Percentiles rank a stretch among this genome's conserved stretches.
Conservation (phyloP, 345 rosid species). For the Balakata baccata region DNA sequence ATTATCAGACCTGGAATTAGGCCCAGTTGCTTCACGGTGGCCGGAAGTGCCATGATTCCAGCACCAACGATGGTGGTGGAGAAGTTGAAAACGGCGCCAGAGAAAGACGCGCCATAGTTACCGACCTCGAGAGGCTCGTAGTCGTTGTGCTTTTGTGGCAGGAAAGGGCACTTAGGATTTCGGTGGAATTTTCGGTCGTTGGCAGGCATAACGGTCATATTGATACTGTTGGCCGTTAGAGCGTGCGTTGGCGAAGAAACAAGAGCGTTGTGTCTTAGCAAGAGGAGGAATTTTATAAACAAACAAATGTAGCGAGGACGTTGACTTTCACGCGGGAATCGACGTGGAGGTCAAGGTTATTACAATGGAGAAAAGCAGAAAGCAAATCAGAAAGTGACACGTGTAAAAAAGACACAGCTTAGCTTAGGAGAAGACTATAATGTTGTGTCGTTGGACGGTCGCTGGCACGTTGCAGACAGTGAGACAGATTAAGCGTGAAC, state of each 20-base stretch:
- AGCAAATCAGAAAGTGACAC: slow-evolving; percentile 5
- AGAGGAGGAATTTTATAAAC: not conserved
- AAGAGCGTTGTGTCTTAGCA: not conserved
- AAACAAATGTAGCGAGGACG: not conserved
- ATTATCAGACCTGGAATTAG: slow-evolving; percentile 45
- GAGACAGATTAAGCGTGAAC: not conserved
- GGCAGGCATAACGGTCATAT: slow-evolving; percentile 36
- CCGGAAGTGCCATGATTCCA: slow-evolving; percentile 70
- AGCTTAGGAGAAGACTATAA: not conserved
- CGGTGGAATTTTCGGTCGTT: slow-evolving; percentile 45
- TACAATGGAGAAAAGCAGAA: not conserved
- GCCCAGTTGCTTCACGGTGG: slow-evolving; percentile 54
- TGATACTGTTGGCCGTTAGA: not conserved
- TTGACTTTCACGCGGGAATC: slow-evolving; percentile 20
- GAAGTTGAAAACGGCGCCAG: slow-evolving; percentile 61
- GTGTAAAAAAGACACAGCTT: not conserved
- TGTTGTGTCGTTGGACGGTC: not conserved
- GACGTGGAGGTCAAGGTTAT: slow-evolving; percentile 7
- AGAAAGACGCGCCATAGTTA: slow-evolving; percentile 52
- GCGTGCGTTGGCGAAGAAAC: not conserved
- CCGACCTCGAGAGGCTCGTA: slow-evolving; percentile 26
- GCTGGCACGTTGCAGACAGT: not conserved
- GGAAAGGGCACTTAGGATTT: slow-evolving; percentile 40
- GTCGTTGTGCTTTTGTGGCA: slow-evolving; percentile 31
- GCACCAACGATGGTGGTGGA: slow-evolving; percentile 66